Evolutionary conservation across 805 yeast species (phyloP), one percentile per base, ranked within the genome.

Genomic region (Wilhelminamyces savonicus): DNA sequence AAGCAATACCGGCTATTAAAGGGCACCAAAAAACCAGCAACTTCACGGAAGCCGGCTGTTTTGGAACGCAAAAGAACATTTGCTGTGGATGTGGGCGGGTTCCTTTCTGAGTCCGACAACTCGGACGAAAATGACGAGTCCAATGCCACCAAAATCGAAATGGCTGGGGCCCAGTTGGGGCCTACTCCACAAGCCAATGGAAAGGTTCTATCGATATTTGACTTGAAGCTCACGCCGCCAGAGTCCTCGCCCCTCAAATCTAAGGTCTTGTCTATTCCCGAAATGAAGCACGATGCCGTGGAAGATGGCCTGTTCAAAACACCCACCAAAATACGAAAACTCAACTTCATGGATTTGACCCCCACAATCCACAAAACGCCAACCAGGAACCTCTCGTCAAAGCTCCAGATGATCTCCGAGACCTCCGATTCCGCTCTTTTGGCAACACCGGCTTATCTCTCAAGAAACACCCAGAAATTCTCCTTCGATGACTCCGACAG

Each of bases 141-240:
- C 24, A 10, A 24, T 23, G 22, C n/a, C n/a, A n/a, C n/a, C n/a
- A n/a, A n/a, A n/a, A n/a, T 4, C 24, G 12, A 21, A 22, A 7
- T 13, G 18, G 19, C n/a, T 11, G 32, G 36, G 13, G 50, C 54
- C 3, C 82, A 76, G 36, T 49, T 84, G 9, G 94, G 94, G 0
- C 95, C 95, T 1, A 85, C 95, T 0, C 95, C 95, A 0, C 95
- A 85, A 43, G 68, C 84, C 7, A 68, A 78, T 37, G 95, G 95
- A 0, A 71, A 80, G 31, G 82, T 83, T 0, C 50, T 82, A 20
- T 77, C 92, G 12, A 63, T 85, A 4, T 79, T 85, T 46, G 94
- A 84, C 37, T 60, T 76, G 30, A 38, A 51, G 22, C 29, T 59
- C 36, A 61, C 69, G 5, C 69, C 69, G 0, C 69, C 69, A 5